phyloP scores from a whole-genome alignment of 495 filamentous ascomycete genomes.

The Neurospora sublineolata region DNA sequence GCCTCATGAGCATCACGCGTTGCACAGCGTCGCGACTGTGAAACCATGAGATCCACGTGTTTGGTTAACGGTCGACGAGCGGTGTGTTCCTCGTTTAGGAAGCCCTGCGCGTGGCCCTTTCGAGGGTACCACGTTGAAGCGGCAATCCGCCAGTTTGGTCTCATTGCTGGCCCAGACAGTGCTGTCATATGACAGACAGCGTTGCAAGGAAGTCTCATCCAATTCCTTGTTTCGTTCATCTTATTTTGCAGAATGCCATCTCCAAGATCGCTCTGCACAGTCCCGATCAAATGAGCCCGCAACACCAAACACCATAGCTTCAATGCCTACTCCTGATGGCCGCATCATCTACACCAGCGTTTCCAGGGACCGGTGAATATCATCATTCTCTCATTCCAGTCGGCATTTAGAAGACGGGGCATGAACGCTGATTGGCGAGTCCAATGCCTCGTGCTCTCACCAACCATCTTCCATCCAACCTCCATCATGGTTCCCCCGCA shows the following conservation, averaged over 20 bases:
- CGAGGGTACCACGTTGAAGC: background rate
- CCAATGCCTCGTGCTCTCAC: background rate
- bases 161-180: background rate
- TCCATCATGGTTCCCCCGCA: background rate
- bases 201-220: background rate
- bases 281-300: background rate
- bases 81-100: background rate
- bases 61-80: background rate
- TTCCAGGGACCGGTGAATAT: background rate
- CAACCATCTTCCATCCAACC: background rate
- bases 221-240: background rate
- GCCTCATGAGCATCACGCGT: background rate
- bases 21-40: background rate
- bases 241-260: background rate
- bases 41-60: background rate
- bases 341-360: background rate
- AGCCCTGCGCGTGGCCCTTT: background rate
- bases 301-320: background rate
- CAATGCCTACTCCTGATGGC: background rate
- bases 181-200: background rate
- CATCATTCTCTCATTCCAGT: background rate
- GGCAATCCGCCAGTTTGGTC: background rate
- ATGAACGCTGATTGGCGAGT: background rate
- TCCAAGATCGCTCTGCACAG: background rate
- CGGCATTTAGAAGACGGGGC: background rate